Evolutionary conservation across 176 grass and related monocot genomes (phyloP), one percentile per base, ranked within the genome.

Genomic region (Metroxylon sagu): DNA sequence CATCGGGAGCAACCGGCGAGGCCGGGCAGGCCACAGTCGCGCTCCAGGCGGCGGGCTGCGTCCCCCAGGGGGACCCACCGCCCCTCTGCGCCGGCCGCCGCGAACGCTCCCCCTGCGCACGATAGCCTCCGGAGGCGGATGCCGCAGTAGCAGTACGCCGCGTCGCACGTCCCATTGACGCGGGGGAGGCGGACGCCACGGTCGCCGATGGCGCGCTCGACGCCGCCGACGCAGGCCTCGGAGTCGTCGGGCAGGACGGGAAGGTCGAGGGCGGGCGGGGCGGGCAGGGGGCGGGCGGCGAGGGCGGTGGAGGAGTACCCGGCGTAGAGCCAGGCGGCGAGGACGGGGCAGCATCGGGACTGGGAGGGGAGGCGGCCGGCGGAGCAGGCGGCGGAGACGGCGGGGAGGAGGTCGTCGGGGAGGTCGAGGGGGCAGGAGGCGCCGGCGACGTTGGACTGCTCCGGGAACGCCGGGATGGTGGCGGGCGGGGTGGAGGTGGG

Each of bases 401-500:
- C 80, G 26, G 78, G 82, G 63, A 89, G 67, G 56, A 98, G 84
- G 18, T 53, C 14, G 30, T 80, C 75, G 43, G 80, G 48, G 0
- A 85, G 93, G 52, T 74, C 35, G 58, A 98, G 68, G 14, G 93
- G 88, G 71, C 93, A 98, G 12, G 88, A 79, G 4, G 80, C 64
- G 3, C 79, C 48, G 29, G 59, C 76, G 21, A 72, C 52, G 58
- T 97, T 66, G 5, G 94, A 92, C 77, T 98, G 94, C 59, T 98
- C 94, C 3, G 88, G 93, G 84, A 98, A 98, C 28, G 94, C 94
- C 56, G 94, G 93, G 77, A 98, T 92, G 66, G 84, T 98, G 68
- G 71, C 64, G 1, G 54, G 28, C n/a, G 28, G 18, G 12, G 59
- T 19, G 25, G 28, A 30, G 0, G 71, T 27, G 19, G 57, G 1